Base-by-base conservation (phyloP, 2,329 filamentous ascomycete genomes). In the Truncatella angustata region DNA sequence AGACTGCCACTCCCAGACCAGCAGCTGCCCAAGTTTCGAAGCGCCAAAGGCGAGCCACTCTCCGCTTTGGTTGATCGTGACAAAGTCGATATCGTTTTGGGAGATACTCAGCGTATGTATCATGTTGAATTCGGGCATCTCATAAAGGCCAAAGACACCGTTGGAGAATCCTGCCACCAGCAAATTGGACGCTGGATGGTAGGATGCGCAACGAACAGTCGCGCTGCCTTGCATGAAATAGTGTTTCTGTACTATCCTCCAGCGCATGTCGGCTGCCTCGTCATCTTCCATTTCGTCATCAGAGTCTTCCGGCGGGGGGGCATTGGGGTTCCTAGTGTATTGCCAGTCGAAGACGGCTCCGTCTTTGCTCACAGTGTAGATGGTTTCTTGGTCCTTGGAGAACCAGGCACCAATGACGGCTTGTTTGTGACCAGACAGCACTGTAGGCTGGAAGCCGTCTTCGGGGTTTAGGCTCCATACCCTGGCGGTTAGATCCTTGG, bases 1-100 rank as follows among this genome's bases (percentile, higher is more conserved):
- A 0, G 94, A 99, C 67, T 97, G 93, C 92, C 95, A 99, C 69
- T 99, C 94, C 94, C 94, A 99, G 4, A 99, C 94, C 4, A 99
- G 75, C n/a, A 99, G 78, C 67, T 99, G 94, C 1, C 95, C 95
- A 4, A 96, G 80, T 63, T 95, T 95, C 2, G 94, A 96, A 0
- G 95, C 94, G 12, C 93, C 94, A 68, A 99, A 97, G 0, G 95
- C 95, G 20, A 99, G 76, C 94, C 94, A 99, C 73, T 97, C 93
- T 49, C 94, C 94, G 28, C 87, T 90, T 68, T 90, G 88, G 73
- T 97, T 99, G 65, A 97, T 91, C 0, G 91, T 90, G 51, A 97
- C 90, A 63, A 89, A 91, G 66, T 97, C 93, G 56, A 99, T 97
- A 60, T 95, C 90, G 63, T 94, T 96, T 69, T 97, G 92, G 0